Percentiles rank a stretch among this genome's conserved stretches.
Evolutionary conservation across 495 filamentous ascomycete genomes (phyloP).

Genomic region (Tuber brumale): DNA sequence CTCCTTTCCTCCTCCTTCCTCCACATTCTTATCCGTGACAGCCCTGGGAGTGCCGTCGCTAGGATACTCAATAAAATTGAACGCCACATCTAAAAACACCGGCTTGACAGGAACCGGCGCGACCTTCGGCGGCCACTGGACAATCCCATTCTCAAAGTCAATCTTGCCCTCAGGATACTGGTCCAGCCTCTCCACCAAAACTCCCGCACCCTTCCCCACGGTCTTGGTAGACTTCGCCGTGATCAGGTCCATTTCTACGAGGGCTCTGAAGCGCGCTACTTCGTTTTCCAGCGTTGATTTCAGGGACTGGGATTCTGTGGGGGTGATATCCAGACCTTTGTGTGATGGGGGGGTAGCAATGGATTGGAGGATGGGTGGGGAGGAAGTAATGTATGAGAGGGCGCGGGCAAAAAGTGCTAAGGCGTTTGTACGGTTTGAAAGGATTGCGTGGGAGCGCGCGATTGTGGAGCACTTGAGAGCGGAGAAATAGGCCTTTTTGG

Average conservation of each 20-base stretch:
- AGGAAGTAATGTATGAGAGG: slow-evolving; percentile 48
- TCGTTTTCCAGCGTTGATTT: slow-evolving; percentile 57
- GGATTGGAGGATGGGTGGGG: slow-evolving; percentile 42
- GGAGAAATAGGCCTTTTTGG: slow-evolving; percentile 75
- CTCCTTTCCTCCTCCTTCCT: slow-evolving; percentile 15
- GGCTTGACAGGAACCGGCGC: slow-evolving; percentile 88
- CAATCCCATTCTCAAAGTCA: slow-evolving; percentile 68
- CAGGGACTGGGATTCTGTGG: slow-evolving; percentile 52
- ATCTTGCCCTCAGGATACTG: slow-evolving; percentile 62
- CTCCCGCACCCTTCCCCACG: slow-evolving; percentile 42
- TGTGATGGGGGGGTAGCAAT: slow-evolving; percentile 39
- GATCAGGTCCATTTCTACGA: slow-evolving; percentile 70
- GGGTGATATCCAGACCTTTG: slow-evolving; percentile 52
- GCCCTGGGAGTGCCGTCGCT: slow-evolving; percentile 44
- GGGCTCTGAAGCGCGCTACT: slow-evolving; percentile 67
- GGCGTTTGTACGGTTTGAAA: slow-evolving; percentile 66
- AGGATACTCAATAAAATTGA: slow-evolving; percentile 97
- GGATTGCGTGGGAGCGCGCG: slow-evolving; percentile 72
- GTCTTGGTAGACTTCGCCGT: slow-evolving; percentile 44
- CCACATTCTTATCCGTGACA: slow-evolving; percentile 15
- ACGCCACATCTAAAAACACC: slow-evolving; percentile 90
- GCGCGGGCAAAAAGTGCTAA: slow-evolving; percentile 76
- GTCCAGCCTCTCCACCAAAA: slow-evolving; percentile 64
- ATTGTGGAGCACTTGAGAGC: slow-evolving; percentile 83
- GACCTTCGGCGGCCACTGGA: slow-evolving; percentile 76